These are phyloP conservation scores for Herpetomonas samuelpessoai DNA, from an alignment of 208 protist genomes.

Conservation along the genomic window DNA sequence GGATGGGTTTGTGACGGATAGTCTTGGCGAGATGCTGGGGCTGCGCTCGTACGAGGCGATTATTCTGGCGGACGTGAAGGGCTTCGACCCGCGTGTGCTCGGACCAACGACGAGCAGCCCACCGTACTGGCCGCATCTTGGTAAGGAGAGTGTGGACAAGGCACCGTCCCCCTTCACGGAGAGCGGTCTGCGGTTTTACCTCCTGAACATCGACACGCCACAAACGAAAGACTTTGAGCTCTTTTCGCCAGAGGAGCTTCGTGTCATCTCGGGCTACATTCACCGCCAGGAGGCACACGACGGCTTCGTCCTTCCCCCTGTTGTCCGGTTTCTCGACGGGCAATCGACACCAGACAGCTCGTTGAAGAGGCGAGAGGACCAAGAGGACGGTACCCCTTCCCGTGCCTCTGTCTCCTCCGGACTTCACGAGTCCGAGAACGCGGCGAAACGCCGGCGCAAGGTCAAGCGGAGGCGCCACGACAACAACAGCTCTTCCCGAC, in stretches of 20 bases:
- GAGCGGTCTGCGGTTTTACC: constrained; percentile 35
- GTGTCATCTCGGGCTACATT: constrained; percentile 34
- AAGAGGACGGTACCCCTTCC: background rate
- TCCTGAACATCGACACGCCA: constrained; percentile 45
- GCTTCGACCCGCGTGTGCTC: constrained; percentile 27
- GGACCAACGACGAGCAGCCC: constrained; percentile 10
- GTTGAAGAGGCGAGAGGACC: constrained; percentile 2
- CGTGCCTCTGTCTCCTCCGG: background rate
- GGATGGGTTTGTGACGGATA: constrained; percentile 32
- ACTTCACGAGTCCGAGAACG: background rate
- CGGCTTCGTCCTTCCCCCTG: constrained; percentile 27
- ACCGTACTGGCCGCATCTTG: constrained; percentile 18
- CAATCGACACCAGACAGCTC: no score
- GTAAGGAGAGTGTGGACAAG: constrained; percentile 12
- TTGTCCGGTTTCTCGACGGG: constrained; percentile 54
- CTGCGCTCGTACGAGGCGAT: constrained; percentile 44
- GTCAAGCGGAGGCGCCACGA: background rate
- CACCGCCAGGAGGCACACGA: constrained; percentile 10
- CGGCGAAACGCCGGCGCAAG: background rate
- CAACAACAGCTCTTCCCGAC: background rate
- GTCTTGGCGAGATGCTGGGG: constrained; percentile 22
- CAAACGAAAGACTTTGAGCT: constrained; percentile 44
- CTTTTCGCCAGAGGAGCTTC: constrained; percentile 52
- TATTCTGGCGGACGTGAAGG: constrained; percentile 40
- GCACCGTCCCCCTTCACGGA: constrained; percentile 17